Base-by-base conservation (phyloP, 805 yeast genomes). In the Lipomyces mesembrius region DNA sequence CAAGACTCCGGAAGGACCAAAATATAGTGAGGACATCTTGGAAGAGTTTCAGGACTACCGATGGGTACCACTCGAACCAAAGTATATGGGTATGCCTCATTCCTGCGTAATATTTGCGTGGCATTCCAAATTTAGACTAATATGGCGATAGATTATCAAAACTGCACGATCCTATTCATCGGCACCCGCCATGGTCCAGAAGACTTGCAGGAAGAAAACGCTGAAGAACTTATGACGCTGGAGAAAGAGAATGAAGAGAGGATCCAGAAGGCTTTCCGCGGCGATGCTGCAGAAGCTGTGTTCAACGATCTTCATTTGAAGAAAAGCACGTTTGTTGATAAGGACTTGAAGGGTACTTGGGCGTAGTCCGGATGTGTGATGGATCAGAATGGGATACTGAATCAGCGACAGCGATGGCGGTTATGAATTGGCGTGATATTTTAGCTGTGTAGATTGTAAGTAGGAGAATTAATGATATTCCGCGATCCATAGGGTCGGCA, bases 31-130 rank as follows among this genome's bases (percentile, higher is more conserved):
- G 11, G 64, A 32, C 9, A 22, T 58, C 12, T 12, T 27, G 54
- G 61, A 61, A 7, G 51, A 43, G 14, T 61, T 61, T 34, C 27
- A 61, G 14, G 57, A 57, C 22, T 49, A 61, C 55, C 37, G 64
- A 34, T 61, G 64, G 64, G 35, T 59, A 17, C 65, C 64, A 17
- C 55, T 61, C 12, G 43, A 37, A 22, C 64, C 64, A 17, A 25
- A 61, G 49, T 63, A 61, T 57, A 34, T 61, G 55, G 55, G 64
- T 61, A 55, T 5, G 61, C 25, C 27, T 7, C 17, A 14, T 20
- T 17, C 11, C 22, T 22, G 14, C 52, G 20, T 12, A 14, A 6
- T 14, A 39, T 7, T 7, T 14, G 20, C 2, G 9, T 20, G 17
- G 20, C 22, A 2, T 17, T 8, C 12, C 20, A 57, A 57, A 29